phyloP scores from a whole-genome alignment of 2,329 filamentous ascomycete species.

The Myriangium duriaei region DNA sequence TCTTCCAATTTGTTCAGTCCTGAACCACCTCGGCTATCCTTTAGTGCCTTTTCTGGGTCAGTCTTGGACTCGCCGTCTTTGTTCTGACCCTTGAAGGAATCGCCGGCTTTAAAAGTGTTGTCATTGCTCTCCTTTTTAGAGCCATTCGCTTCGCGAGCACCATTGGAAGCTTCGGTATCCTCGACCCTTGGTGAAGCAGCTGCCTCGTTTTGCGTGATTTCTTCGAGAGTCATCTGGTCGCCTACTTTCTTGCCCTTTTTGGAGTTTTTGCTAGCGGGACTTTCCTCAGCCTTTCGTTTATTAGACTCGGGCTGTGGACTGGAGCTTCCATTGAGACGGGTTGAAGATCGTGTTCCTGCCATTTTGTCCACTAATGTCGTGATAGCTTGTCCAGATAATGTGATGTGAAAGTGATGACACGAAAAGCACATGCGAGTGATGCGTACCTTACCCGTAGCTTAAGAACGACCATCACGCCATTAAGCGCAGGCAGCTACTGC shows the following conservation, averaged over 20 bases:
- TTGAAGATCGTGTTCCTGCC: constrained; percentile 21
- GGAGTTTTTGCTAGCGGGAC: constrained; percentile 20
- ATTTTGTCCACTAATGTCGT: no score
- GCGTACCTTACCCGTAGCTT: no score
- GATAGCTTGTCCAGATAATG: no score
- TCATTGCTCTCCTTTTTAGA: constrained; percentile 8
- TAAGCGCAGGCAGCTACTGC: background rate
- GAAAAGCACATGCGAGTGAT: no score
- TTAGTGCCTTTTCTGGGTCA: constrained; percentile 15
- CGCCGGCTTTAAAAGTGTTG: constrained; percentile 10
- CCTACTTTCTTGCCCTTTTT: constrained; percentile 32
- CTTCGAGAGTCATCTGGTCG: constrained; percentile 42
- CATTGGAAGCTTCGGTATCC: constrained; percentile 18
- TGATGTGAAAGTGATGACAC: no score
- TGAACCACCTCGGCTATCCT: constrained; percentile 14
- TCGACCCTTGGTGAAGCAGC: constrained; percentile 14
- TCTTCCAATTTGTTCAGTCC: constrained; percentile 13
- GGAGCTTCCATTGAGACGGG: constrained; percentile 14
- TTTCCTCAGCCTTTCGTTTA: constrained; percentile 23
- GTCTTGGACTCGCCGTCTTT: constrained; percentile 19
- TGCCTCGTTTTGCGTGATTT: constrained; percentile 33
- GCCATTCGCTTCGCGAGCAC: constrained; percentile 9
- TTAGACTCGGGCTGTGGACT: constrained; percentile 15
- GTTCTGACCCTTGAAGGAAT: constrained; percentile 14
- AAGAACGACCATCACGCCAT: no score